These are phyloP conservation scores for Chenopodium album DNA, from an alignment of 148 eudicot species.

Conservation along the genomic window DNA sequence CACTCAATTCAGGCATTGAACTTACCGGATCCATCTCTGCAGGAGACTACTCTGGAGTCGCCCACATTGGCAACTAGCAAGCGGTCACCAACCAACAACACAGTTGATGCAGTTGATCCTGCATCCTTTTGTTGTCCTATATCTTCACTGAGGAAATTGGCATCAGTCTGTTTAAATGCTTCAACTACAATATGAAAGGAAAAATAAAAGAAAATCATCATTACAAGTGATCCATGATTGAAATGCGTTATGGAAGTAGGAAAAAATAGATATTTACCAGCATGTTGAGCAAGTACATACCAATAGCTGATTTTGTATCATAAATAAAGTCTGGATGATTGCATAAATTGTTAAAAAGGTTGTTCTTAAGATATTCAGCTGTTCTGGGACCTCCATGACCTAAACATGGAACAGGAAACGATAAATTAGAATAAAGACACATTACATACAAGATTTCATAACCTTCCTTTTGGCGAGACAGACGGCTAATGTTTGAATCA, in stretches of 20 bases:
- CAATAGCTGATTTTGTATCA: constrained; percentile 74
- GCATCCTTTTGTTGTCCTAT: constrained; percentile 66
- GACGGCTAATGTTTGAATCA: background rate
- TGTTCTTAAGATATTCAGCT: constrained; percentile 78
- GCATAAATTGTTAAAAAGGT: constrained; percentile 67
- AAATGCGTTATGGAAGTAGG: background rate
- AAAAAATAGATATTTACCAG: background rate
- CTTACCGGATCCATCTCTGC: constrained; percentile 71
- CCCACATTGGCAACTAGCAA: constrained; percentile 84
- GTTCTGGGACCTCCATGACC: constrained; percentile 84
- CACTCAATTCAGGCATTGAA: background rate
- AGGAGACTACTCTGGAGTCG: constrained; percentile 75
- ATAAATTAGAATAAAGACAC: background rate
- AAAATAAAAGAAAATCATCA: background rate
- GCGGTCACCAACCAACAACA: constrained; percentile 55
- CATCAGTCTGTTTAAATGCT: constrained; percentile 67
- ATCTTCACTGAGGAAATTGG: constrained; percentile 55
- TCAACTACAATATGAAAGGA: constrained; percentile 46
- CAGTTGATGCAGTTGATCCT: constrained; percentile 87
- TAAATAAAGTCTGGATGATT: constrained; percentile 67
- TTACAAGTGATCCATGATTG: background rate
- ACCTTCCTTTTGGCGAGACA: too few species aligned
- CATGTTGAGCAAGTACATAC: constrained; percentile 32
- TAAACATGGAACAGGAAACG: constrained; percentile 16
- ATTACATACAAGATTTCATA: background rate